Evolutionary conservation across 2,329 filamentous ascomycete genomes (phyloP), one percentile per base, ranked within the genome.

Genomic region (Clathrospora elynae): DNA sequence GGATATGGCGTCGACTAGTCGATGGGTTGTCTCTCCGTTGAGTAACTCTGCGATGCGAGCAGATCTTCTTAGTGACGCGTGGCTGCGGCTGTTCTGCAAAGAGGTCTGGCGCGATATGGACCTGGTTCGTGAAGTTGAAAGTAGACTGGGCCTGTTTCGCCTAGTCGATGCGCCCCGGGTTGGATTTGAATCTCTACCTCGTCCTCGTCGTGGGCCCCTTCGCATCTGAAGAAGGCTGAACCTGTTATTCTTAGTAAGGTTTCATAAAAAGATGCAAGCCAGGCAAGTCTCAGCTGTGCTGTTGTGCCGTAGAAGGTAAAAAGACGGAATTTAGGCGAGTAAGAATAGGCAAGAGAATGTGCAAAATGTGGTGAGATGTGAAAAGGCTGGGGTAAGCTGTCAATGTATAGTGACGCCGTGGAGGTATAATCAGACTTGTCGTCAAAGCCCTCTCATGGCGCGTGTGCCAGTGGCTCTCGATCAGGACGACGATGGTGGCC

Each of bases 211-310:
- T 53, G 57, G 51, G 52, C 62, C 60, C 55, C 63, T 70, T 68
- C 59, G 61, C 65, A 69, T 70, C 61, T 61, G 61, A 53, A 50
- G 61, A 61, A 63, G 64, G 59, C 49, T 58, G 49, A 56, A 60
- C 46, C 61, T 66, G 45, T 22, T 46, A 46, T 32, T 53, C 42
- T 49, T 66, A 66, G 63, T 53, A 58, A 46, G 52, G 28, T 53
- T 57, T 56, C 52, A 51, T 40, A 30, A 42, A 35, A 29, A 17
- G 26, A 35, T 12, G 42, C 40, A 32, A 33, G 44, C 40, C 46
- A 45, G 48, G 53, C 55, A 49, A 54, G 51, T 52, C 47, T 57
- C 49, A 61, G 59, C 51, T 43, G 23, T 33, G 53, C 35, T 42
- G 59, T 51, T 52, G 57, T 63, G 58, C 51, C 50, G 49, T 34